Evolutionary conservation across 352 stramenopile species (phyloP), one percentile per base, ranked within the genome.

Genomic region (Phytophthora syringae): DNA sequence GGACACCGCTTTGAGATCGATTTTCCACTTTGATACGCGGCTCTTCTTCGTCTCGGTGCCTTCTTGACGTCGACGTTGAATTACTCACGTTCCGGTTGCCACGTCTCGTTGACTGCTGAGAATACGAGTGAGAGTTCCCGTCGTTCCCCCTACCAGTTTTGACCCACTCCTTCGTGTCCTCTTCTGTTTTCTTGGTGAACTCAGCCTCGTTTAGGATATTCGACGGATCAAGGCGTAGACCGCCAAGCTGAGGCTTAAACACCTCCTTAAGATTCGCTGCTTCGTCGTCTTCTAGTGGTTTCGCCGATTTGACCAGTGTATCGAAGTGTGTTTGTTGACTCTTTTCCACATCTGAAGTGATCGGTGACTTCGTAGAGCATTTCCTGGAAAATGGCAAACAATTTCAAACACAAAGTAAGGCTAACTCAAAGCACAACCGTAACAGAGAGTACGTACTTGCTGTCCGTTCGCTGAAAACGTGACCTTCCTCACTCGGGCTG

Each of bases 261-360:
- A 70, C 70, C 16, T 83, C 66, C 42, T 81, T 83, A 0, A 85
- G 43, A 25, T 64, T 79, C 28, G 54, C 72, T 11, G 68, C 52
- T 11, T 77, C 70, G 5, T 70, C 64, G 3, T 68, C 69, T 42
- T 78, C 76, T 18, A 62, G 45, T 5, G 60, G 49, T 5, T 55
- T 67, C 0, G 63, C 51, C 12, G 74, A 80, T 4, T 73, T 75
- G 3, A 81, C 60, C 20, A 94, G 37, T 3, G 58, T 57, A 13
- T 94, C 78, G 58, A 92, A 93, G 45, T 88, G 76, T 11, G 56
- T 70, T 27, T 78, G 72, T 53, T 94, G 86, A 7, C 58, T 76
- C 52, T 78, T 82, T 92, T 94, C 86, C 86, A 94, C 22, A 75
- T 74, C 13, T 77, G 67, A 24, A 94, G 57, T 16, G 70, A 57